Percentiles rank a stretch among this genome's conserved stretches.
Conservation (phyloP, 139 green algal species). For the Dunaliella primolecta region DNA sequence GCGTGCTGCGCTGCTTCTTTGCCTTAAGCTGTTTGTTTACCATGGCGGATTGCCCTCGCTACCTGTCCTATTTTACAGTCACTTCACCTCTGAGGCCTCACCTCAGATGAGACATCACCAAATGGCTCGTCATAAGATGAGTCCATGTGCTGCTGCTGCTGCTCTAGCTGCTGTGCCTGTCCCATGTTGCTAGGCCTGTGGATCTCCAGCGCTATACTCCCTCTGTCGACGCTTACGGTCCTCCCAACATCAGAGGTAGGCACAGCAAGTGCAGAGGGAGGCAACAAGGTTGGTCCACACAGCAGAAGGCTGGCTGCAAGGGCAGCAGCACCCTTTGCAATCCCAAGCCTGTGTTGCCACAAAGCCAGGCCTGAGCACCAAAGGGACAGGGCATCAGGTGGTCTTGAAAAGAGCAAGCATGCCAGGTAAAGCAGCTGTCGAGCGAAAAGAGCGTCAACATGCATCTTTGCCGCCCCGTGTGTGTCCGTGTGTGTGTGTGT, state of each 20-base stretch:
- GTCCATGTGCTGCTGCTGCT: constrained; percentile 18
- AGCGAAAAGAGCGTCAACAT: no score
- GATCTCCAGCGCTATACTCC: no score
- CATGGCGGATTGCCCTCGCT: no score
- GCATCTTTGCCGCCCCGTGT: no score
- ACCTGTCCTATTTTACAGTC: no score
- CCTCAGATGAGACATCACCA: constrained; percentile 12
- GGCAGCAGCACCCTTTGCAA: neutral
- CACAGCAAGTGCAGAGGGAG: neutral
- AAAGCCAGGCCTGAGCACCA: neutral
- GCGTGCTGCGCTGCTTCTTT: no score
- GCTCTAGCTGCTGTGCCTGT: constrained; percentile 15
- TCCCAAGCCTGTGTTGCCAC: neutral
- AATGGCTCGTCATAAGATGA: neutral
- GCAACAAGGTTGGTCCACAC: neutral
- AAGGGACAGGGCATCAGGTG: no score
- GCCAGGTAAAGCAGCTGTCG: no score
- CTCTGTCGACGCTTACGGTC: no score
- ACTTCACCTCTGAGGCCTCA: no score
- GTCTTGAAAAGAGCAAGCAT: no score
- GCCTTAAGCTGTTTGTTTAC: no score
- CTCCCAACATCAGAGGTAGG: neutral
- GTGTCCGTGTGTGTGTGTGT: neutral
- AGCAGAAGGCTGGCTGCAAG: neutral
- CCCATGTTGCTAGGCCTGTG: neutral